phyloP scores from a whole-genome alignment of 2,329 filamentous ascomycete genomes.

The Scedosporium aurantiacum region DNA sequence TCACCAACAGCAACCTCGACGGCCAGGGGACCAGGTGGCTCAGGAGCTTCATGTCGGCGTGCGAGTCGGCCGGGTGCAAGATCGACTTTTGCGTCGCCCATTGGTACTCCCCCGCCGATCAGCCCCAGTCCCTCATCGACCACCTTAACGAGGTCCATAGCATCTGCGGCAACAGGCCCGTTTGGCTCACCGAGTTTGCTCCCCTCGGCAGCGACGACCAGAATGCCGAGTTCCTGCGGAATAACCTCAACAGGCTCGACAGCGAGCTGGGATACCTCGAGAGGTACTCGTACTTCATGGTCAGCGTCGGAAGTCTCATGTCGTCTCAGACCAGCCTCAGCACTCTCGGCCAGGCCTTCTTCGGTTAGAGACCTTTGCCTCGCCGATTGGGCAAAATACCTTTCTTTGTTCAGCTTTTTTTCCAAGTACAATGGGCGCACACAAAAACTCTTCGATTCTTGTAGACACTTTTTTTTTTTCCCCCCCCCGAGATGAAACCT shows the following conservation, averaged over 20 bases:
- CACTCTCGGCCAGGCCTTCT: conserved; percentile 38
- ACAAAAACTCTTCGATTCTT: neutral
- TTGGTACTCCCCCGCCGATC: conserved; percentile 47
- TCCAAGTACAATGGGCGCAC: neutral
- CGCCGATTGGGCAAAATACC: conserved; percentile 9
- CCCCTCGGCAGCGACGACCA: conserved; percentile 33
- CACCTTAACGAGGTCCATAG: conserved; percentile 38
- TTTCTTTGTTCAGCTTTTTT: conserved; percentile 17
- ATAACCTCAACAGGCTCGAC: conserved; percentile 37
- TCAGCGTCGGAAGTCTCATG: conserved; percentile 28
- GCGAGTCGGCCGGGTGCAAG: conserved; percentile 34
- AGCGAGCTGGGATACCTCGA: conserved; percentile 34
- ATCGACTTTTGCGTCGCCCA: conserved; percentile 52
- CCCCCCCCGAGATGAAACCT: neutral
- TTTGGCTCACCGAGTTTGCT: conserved; percentile 58
- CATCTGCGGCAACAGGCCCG: conserved; percentile 34
- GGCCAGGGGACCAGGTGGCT: conserved; percentile 48
- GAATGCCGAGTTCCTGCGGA: conserved; percentile 35
- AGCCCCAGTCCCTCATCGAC: conserved; percentile 38
- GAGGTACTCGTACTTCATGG: conserved; percentile 48
- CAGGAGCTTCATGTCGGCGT: conserved; percentile 37
- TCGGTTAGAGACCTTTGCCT: conserved; percentile 12
- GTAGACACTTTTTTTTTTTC: neutral
- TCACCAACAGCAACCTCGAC: conserved; percentile 45
- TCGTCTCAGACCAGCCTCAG: conserved; percentile 27